These are phyloP conservation scores for Dioszegia hungarica DNA, from an alignment of 768 basidiomycete species.

Conservation along the genomic window DNA sequence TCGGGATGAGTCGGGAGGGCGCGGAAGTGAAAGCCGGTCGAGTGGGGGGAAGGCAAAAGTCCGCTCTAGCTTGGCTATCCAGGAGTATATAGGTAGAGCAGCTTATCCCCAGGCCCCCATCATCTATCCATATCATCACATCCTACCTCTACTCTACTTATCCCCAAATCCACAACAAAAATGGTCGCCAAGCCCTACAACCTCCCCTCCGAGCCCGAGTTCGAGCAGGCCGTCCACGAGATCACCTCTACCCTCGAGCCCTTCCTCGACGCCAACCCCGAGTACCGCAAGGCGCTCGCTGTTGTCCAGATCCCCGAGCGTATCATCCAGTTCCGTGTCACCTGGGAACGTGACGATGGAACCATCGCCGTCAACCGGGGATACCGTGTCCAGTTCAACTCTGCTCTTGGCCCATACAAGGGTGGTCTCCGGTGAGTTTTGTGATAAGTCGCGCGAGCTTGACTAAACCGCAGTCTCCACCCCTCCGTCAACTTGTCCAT, in stretches of 20 bases:
- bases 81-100: not conserved
- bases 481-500: constrained; percentile 75
- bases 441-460: not conserved
- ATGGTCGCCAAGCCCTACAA: constrained; percentile 30
- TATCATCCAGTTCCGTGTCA: constrained; percentile 63
- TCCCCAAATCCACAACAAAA: not conserved
- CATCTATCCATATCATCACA: not conserved
- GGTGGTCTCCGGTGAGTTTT: constrained; percentile 60
- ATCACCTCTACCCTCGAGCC: constrained; percentile 60
- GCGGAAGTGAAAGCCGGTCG: too few species aligned
- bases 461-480: constrained; percentile 53
- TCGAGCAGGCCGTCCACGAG: constrained; percentile 68
- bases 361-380: constrained; percentile 65
- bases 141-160: not conserved
- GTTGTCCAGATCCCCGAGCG: constrained; percentile 56
- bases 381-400: constrained; percentile 74
- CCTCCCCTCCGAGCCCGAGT: constrained; percentile 62
- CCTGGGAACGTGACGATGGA: constrained; percentile 70
- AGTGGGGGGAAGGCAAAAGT: too few species aligned
- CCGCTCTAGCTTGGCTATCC: too few species aligned
- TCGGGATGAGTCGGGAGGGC: too few species aligned
- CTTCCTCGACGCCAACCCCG: constrained; percentile 64
- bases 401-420: constrained; percentile 71
- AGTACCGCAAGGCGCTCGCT: constrained; percentile 64
- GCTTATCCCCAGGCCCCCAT: not conserved